These are phyloP conservation scores for Myxozyma melibiosi DNA, from an alignment of 805 yeast species.

Conservation along the genomic window DNA sequence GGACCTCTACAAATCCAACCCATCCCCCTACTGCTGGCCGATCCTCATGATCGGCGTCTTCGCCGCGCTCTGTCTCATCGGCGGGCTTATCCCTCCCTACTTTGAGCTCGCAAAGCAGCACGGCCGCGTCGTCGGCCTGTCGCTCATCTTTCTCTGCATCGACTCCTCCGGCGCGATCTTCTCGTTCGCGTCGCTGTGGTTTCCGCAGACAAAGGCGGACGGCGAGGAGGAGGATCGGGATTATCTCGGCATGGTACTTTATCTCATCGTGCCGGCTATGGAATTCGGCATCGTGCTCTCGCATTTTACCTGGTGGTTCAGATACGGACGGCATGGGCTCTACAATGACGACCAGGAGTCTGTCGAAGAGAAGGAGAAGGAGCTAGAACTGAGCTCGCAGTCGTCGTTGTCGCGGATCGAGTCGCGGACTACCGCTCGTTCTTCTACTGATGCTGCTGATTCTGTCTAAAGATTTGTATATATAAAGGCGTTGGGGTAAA, in stretches of 20 bases:
- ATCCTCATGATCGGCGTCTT: conserved; percentile 74
- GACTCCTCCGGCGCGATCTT: conserved; percentile 84
- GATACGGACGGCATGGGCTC: conserved; percentile 15
- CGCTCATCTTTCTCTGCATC: conserved; percentile 71
- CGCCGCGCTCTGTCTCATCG: conserved; percentile 73
- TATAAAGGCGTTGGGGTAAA: too few species aligned
- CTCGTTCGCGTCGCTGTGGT: conserved; percentile 64
- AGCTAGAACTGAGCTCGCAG: background rate
- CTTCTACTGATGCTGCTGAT: too few species aligned
- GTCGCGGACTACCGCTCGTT: too few species aligned
- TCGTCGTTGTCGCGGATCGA: too few species aligned
- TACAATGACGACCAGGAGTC: background rate
- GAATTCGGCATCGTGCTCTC: conserved; percentile 77
- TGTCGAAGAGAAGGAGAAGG: background rate
- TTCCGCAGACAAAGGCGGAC: conserved; percentile 40
- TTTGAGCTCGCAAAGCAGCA: conserved; percentile 75
- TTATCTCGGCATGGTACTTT: conserved; percentile 75
- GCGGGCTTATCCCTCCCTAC: conserved; percentile 87
- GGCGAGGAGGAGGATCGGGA: conserved; percentile 49
- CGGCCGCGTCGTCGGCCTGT: conserved; percentile 88
- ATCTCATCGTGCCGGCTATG: conserved; percentile 68
- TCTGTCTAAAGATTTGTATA: too few species aligned
- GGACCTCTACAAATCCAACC: conserved; percentile 35
- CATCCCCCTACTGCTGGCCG: conserved; percentile 68
- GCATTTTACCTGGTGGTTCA: conserved; percentile 45